These are phyloP conservation scores for Melanogaster broomeanus DNA, from an alignment of 768 basidiomycete genomes.

Conservation along the genomic window DNA sequence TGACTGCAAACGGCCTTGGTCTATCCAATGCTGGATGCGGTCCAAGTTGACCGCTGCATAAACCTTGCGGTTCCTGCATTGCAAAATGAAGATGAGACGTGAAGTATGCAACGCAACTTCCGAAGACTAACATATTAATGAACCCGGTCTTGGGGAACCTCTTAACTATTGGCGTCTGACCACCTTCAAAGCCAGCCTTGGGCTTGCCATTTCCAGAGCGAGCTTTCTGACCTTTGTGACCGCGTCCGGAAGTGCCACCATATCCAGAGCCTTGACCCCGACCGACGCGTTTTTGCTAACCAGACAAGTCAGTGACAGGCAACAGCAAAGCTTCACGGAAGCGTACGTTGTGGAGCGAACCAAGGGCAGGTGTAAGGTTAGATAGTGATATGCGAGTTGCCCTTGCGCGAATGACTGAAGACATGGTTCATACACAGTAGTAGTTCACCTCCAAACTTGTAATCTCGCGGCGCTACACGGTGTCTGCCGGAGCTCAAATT, in stretches of 20 bases:
- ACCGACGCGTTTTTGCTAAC: constrained; percentile 91
- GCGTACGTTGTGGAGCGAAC: constrained; percentile 68
- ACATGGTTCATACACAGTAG: constrained; percentile 27
- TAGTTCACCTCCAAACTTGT: background rate
- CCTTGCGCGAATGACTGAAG: constrained; percentile 35
- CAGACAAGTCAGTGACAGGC: constrained; percentile 9
- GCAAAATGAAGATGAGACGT: background rate
- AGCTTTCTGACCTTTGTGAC: constrained; percentile 95
- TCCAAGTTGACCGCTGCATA: constrained; percentile 88
- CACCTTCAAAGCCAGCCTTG: constrained; percentile 88
- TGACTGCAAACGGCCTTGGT: constrained; percentile 77
- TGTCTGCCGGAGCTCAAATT: background rate
- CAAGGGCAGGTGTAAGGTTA: constrained; percentile 68
- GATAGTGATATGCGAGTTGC: constrained; percentile 57
- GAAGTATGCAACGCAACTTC: background rate
- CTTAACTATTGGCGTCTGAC: constrained; percentile 91
- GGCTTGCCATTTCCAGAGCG: constrained; percentile 86
- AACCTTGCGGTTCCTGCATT: constrained; percentile 65
- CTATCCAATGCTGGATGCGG: constrained; percentile 89
- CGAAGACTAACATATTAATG: constrained; percentile 74
- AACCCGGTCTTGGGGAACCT: constrained; percentile 94
- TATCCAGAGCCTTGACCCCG: constrained; percentile 90
- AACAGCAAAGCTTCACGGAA: background rate
- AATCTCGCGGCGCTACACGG: too few relatives aligned
- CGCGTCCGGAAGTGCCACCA: constrained; percentile 91